A percentile compares a stretch with the other conserved stretches of the same genome.
Evolutionary conservation across 2,329 filamentous ascomycete genomes (phyloP).

Genomic region (Exophiala calicioides): DNA sequence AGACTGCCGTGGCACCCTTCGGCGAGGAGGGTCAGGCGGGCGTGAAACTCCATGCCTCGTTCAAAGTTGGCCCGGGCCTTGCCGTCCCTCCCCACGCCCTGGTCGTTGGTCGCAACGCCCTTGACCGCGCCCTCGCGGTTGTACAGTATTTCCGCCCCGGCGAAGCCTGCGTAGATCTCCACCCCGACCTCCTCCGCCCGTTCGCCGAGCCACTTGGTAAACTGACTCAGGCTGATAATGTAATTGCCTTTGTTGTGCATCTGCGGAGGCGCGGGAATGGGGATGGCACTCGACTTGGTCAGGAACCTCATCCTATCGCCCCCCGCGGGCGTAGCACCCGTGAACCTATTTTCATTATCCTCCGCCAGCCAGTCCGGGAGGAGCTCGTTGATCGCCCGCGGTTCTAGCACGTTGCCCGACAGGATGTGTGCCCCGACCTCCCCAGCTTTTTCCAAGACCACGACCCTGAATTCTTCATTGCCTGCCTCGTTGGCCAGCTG

Average conservation of each 20-base stretch:
- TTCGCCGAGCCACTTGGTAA: constrained; percentile 93
- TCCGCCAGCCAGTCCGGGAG: constrained; percentile 91
- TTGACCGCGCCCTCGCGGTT: constrained; percentile 81
- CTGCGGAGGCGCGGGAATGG: constrained; percentile 85
- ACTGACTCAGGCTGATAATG: constrained; percentile 92
- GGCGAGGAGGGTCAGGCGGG: constrained; percentile 83
- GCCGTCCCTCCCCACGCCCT: constrained; percentile 79
- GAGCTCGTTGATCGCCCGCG: constrained; percentile 82
- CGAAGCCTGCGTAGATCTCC: constrained; percentile 94
- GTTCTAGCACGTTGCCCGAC: constrained; percentile 93
- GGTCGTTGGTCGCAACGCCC: constrained; percentile 93
- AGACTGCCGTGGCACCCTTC: constrained; percentile 96
- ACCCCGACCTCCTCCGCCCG: constrained; percentile 95
- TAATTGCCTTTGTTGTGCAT: constrained; percentile 99
- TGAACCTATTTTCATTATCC: constrained; percentile 83
- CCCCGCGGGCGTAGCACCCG: constrained; percentile 80
- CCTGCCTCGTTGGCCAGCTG: constrained; percentile 92
- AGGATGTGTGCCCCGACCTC: constrained; percentile 94
- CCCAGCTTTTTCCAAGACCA: constrained; percentile 91
- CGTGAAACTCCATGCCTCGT: constrained; percentile 97
- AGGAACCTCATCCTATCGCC: constrained; percentile 91
- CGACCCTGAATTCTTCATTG: constrained; percentile 91
- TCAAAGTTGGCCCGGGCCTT: constrained; percentile 89
- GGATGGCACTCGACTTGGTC: constrained; percentile 75
- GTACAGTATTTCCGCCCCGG: constrained; percentile 90